Evolutionary conservation across 2,329 filamentous ascomycete species (phyloP), one percentile per base, ranked within the genome.

Genomic region (Pyrenochaeta sp.): DNA sequence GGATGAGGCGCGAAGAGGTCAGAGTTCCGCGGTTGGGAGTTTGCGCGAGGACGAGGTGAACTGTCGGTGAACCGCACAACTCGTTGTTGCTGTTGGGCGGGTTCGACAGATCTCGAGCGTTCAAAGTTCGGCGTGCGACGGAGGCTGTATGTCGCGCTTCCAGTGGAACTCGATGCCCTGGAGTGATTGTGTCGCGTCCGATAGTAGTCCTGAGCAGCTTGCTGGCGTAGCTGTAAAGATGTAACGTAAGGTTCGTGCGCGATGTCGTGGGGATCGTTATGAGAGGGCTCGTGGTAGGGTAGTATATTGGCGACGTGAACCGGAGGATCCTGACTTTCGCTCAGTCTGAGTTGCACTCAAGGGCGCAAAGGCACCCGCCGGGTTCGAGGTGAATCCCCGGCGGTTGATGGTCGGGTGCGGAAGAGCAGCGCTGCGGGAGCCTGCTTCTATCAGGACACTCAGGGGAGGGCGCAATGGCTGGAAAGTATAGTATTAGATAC

Each of bases 81-180:
- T 52, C 73, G 72, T 58, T 67, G 67, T 36, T 69, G 67, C 56
- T 68, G 66, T 44, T 69, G 72, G 50, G 74, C 69, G 43, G 77
- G 77, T 69, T 82, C 81, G 65, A 81, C 72, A 8, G 84, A 85
- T 53, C 79, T 77, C 22, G 67, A 72, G 64, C 77, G 80, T 61
- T 75, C 77, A 63, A 85, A 81, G 64, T 80, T 79, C 25, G 84
- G 81, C 13, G 83, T 84, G 67, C 86, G 82, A 65, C 86, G 82
- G 58, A 88, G 77, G 49, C 80, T 82, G 69, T 80, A 81, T 25
- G 78, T 67, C 19, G 68, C 75, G 68, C 84, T 85, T 56, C 80
- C 83, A 25, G 83, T 81, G 28, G 83, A 84, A 64, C 82, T 85
- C 27, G 84, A 82, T 19, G 82, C 81, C 66, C 81, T 82, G 65